These are phyloP conservation scores for Oryza coarctata DNA, from an alignment of 176 grass and related monocot species.

Conservation along the genomic window DNA sequence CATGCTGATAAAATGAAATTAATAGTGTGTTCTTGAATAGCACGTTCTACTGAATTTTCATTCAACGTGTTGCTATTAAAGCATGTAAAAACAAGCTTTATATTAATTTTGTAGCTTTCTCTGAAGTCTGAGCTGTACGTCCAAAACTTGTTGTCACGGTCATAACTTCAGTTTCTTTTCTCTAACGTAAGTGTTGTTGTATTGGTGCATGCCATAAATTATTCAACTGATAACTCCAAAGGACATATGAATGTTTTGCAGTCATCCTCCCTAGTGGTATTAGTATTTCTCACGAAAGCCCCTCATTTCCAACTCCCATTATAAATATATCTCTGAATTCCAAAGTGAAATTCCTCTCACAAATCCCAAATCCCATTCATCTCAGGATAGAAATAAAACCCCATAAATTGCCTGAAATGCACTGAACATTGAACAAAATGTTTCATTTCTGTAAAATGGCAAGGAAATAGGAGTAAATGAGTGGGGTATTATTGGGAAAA, in stretches of 20 bases:
- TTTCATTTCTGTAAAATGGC: not conserved
- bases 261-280: not conserved
- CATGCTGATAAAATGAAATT: not conserved
- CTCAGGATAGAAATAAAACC: not conserved
- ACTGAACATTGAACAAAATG: not conserved
- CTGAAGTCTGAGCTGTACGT: not conserved
- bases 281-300: not conserved
- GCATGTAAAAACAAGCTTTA: not conserved
- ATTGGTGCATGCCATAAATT: not conserved
- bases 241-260: slow-evolving; percentile 2
- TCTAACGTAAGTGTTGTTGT: not conserved
- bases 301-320: not conserved
- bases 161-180: slow-evolving; percentile 35
- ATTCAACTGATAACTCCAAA: not conserved
- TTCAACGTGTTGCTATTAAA: not conserved
- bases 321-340: not conserved
- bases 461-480: slow-evolving; percentile 13
- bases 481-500: slow-evolving; percentile 34
- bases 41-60: not conserved
- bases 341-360: not conserved
- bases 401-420: slow-evolving; percentile 4
- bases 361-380: not conserved
- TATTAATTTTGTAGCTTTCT: not conserved
- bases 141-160: slow-evolving; percentile 10
- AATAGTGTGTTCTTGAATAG: not conserved